A percentile compares a stretch with the other conserved stretches of the same genome.
Evolutionary conservation across 2,329 filamentous ascomycete genomes (phyloP).

Genomic region (Elsinoe fawcettii): DNA sequence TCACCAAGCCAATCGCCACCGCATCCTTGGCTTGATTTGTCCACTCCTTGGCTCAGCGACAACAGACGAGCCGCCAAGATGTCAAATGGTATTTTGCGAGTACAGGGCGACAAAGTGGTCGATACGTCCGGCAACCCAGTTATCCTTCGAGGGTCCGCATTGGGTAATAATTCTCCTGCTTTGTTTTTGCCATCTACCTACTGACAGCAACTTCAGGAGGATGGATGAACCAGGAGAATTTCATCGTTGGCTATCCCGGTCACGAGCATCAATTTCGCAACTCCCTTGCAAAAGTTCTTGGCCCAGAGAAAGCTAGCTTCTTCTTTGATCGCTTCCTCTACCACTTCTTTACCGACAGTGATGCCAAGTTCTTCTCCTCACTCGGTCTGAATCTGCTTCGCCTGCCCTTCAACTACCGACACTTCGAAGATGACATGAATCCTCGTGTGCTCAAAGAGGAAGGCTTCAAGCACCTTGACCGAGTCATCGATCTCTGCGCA

Average conservation of each 20-base stretch:
- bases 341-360: conserved; percentile 52
- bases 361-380: conserved; percentile 51
- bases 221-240: conserved; percentile 50
- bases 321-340: conserved; percentile 53
- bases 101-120: conserved; percentile 40
- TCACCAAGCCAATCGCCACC: background rate
- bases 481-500: conserved; percentile 43
- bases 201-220: conserved; percentile 26
- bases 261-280: conserved; percentile 51
- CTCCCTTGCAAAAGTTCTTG: conserved; percentile 47
- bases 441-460: conserved; percentile 41
- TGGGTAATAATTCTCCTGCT: conserved; percentile 17
- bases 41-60: no score
- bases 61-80: conserved; percentile 18
- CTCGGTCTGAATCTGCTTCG: conserved; percentile 52
- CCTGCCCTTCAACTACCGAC: conserved; percentile 54
- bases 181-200: background rate
- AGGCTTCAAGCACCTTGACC: conserved; percentile 45
- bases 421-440: conserved; percentile 46
- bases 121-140: conserved; percentile 39
- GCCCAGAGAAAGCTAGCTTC: conserved; percentile 50
- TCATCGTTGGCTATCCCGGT: conserved; percentile 56
- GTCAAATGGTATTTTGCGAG: conserved; percentile 34
- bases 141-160: conserved; percentile 42
- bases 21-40: no score